Base-by-base conservation (phyloP, 106 monocot genomes). In the Platanthera zijinensis region DNA sequence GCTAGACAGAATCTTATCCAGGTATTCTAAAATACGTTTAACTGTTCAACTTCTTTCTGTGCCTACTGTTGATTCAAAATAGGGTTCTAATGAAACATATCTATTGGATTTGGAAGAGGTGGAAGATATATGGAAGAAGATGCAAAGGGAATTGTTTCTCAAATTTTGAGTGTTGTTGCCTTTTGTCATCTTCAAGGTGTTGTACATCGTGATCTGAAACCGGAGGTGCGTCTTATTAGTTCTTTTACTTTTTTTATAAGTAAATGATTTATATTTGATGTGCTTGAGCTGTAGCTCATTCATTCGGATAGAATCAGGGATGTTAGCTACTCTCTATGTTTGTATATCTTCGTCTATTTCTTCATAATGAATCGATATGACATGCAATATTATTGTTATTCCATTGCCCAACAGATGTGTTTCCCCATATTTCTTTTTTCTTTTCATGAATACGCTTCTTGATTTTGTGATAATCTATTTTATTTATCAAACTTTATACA, bases 181-280 rank as follows among this genome's bases (percentile, higher is more conserved):
- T 97, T 93, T 80, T 97, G 96, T 81, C 96, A 97, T 86, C 89
- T 97, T 80, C 96, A 97, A 78, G 96, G 96, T 75, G 96, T 97
- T 78, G 91, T 97, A 21, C 96, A 97, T 88, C 96, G 96, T 78
- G 96, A 97, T 85, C 74, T 97, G 62, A 97, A 97, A 80, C 96
- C 96, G 28, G 96, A 97, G 96, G 96, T 97, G 49, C 71, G 46
- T 51, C 21, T 50, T 15, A 17, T 4, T 51, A 50, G 6, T 72
- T 72, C 10, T 72, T 51, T 9, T 50, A n/a, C 1, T 30, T 47
- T 3, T 2, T 48, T 70, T 70, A 10, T 39, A 70, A 15, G 15
- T 70, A 15, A 8, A 70, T 70, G 2, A 47, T 70, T 47, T 70
- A 1, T 17, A 45, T 70, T 48, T 10, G 48, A 48, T 70, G 70